A percentile compares a stretch with the other conserved stretches of the same genome.
phyloP scores from a whole-genome alignment of 1,284 basidiomycete species.

The Golubevia pallescens region DNA sequence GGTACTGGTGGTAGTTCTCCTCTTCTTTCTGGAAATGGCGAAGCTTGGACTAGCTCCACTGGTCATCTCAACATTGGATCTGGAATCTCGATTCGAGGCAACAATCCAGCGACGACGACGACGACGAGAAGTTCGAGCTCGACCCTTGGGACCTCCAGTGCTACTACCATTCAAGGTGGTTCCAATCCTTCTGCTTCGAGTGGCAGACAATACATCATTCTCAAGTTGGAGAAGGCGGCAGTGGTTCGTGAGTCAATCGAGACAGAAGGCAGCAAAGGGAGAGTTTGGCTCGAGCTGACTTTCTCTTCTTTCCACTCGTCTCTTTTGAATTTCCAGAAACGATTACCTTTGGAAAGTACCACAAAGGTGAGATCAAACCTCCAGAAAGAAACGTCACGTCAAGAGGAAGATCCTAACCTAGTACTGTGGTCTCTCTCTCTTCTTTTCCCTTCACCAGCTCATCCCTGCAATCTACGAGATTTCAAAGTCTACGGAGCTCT shows the following conservation, averaged over 20 bases:
- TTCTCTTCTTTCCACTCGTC: not conserved
- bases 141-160: no score
- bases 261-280: no score
- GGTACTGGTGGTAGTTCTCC: not conserved
- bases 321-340: not conserved
- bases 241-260: constrained; percentile 22
- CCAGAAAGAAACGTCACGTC: no score
- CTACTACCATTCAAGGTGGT: no score
- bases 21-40: constrained; percentile 11
- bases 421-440: no score
- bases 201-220: constrained; percentile 36
- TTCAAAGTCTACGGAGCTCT: constrained; percentile 47
- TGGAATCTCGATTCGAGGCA: constrained; percentile 57
- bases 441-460: constrained; percentile 11
- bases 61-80: constrained; percentile 10
- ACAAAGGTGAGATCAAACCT: constrained; percentile 17
- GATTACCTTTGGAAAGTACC: constrained; percentile 52
- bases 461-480: constrained; percentile 50
- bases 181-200: no score
- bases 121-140: no score
- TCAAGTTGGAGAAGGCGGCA: constrained; percentile 35
- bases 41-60: constrained; percentile 12
- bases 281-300: no score
- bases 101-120: no score
- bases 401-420: no score